Evolutionary conservation across 148 eudicot genomes (phyloP).

Genomic region (Rhododendron henanense): DNA sequence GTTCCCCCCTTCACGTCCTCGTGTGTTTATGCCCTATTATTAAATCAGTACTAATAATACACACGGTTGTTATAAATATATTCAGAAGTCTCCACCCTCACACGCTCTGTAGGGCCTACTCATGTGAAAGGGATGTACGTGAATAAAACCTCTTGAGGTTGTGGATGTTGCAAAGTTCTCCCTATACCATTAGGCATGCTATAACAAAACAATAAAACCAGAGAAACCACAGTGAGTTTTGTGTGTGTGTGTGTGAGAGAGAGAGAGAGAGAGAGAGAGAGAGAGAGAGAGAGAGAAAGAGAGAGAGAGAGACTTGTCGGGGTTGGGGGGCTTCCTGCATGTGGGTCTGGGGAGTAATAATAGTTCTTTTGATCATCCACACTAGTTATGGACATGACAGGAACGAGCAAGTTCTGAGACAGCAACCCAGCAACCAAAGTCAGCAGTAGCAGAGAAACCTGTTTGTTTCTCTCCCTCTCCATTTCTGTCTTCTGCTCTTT

Average conservation of each 20-base stretch:
- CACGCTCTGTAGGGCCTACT: neutral
- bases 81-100: neutral
- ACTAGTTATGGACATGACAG: conserved; percentile 23
- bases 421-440: conserved; percentile 29
- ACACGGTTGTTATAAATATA: neutral
- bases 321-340: conserved; percentile 25
- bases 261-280: too few species aligned
- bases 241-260: neutral
- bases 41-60: neutral
- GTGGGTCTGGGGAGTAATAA: conserved; percentile 25
- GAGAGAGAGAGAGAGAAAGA: conserved; percentile 5
- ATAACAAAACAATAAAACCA: neutral
- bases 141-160: neutral
- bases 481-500: neutral
- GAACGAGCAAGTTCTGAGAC: conserved; percentile 36
- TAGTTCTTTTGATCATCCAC: conserved; percentile 32
- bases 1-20: neutral
- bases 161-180: neutral
- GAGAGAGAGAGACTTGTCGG: conserved; percentile 21
- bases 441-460: conserved; percentile 27
- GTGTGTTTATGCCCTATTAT: neutral
- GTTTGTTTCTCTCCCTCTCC: conserved; percentile 24
- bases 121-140: neutral
- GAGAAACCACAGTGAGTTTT: neutral
- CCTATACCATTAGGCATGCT: neutral